Evolutionary conservation across 352 stramenopile genomes (phyloP), one percentile per base, ranked within the genome.

Genomic region (Aphanomyces invadans): DNA sequence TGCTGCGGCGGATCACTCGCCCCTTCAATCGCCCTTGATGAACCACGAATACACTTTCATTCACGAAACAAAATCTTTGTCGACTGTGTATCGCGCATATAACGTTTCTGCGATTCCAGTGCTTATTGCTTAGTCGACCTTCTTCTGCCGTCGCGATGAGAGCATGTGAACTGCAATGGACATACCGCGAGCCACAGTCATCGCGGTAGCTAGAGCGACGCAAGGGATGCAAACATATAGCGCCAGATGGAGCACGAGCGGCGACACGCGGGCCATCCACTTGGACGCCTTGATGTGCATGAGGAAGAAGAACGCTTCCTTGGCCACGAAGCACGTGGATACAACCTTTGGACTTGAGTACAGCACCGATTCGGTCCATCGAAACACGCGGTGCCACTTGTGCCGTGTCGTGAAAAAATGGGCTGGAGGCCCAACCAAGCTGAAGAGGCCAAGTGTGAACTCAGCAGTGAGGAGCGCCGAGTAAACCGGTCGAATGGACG

Each of bases 351-450:
- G 69, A 46, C 72, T 87, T 28, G 45, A 68, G 49, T 89, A 81
- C 21, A 87, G 76, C 74, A 74, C 81, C 31, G 75, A 70, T 46
- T 77, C 71, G n/a, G 89, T 70, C 44, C 77, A 72, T 60, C 86
- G 86, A 65, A 88, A 85, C 15, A 86, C 31, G 4, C 76, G 77
- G 36, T 89, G 79, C 84, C 84, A 92, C 31, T 80, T 56, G 23
- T 53, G 48, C n/a, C 81, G 80, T 28, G 75, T 55, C 38, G 87
- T 76, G 48, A 91, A 73, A 70, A 90, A 87, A 29, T 73, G 73
- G 44, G 79, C 56, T 31, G 81, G 81, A 29, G 83, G 71, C 7
- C 80, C 79, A 7, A 70, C 74, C 49, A 87, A 69, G 45, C 83
- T 83, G 19, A 90, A 60, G 31, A 72, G 76, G 29, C 75, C 69